Evolutionary conservation across 257 asterid species (phyloP).

Genomic region (Catharanthus roseus): DNA sequence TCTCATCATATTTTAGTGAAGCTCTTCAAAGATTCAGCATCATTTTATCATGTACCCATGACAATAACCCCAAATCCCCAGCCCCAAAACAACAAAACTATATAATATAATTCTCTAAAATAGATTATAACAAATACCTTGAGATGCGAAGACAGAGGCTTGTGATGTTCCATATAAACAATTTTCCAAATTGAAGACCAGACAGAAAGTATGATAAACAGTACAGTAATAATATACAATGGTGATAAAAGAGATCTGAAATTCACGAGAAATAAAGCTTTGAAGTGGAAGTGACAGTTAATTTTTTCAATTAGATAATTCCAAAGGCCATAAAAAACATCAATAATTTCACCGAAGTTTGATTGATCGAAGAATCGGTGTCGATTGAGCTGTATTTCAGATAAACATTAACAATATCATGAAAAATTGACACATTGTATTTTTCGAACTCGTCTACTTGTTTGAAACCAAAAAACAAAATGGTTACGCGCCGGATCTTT

Average conservation of each 20-base stretch:
- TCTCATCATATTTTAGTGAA: background rate
- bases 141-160: conserved; percentile 1
- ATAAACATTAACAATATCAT: background rate
- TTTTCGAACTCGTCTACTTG: conserved; percentile 1
- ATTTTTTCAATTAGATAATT: background rate
- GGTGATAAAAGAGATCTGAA: background rate
- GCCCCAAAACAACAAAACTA: too few species aligned
- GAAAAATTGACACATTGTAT: background rate
- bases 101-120: background rate
- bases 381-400: background rate
- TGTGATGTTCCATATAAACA: conserved; percentile 7
- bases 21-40: background rate
- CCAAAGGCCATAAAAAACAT: background rate
- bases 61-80: too few species aligned
- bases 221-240: background rate
- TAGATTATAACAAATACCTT: background rate
- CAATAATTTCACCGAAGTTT: background rate
- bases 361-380: background rate
- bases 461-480: background rate
- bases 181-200: background rate
- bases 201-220: background rate
- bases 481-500: too few species aligned
- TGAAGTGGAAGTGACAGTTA: conserved; percentile 6
- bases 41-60: background rate
- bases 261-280: background rate